Conservation (phyloP, 495 filamentous ascomycete species). For the Aspergillus asperescens region DNA sequence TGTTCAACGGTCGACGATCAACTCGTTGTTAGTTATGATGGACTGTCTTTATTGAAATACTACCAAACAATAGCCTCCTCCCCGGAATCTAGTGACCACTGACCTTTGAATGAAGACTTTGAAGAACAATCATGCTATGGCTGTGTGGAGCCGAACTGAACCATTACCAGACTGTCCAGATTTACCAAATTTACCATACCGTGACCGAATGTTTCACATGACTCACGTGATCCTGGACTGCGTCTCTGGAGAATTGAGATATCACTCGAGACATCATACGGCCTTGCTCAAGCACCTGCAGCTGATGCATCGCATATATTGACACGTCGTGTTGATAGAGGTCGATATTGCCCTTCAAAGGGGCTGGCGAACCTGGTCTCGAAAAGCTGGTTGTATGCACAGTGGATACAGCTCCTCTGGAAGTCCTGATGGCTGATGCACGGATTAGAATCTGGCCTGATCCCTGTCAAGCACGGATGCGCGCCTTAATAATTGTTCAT, state of each 20-base stretch:
- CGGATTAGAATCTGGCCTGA: background rate
- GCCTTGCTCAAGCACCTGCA: background rate
- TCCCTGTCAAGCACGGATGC: background rate
- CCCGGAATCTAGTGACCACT: too few species aligned
- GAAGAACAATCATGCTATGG: too few species aligned
- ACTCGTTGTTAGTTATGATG: background rate
- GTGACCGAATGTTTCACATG: slow-evolving; percentile 1
- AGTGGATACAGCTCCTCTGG: background rate
- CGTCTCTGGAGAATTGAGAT: background rate
- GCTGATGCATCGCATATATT: background rate
- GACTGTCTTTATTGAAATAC: background rate
- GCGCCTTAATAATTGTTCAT: background rate
- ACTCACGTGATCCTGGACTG: background rate
- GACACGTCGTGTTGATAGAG: too few species aligned
- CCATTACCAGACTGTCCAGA: background rate
- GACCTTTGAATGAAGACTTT: too few species aligned
- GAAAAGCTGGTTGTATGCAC: background rate
- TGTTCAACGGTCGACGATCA: background rate
- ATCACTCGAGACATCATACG: background rate
- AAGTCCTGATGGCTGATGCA: too few species aligned
- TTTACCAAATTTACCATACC: background rate
- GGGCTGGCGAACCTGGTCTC: too few species aligned
- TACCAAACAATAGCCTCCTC: background rate
- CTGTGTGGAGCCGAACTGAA: background rate
- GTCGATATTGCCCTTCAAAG: too few species aligned